A percentile compares a stretch with the other conserved stretches of the same genome.
These are phyloP conservation scores for Epichloe hybrida DNA, from an alignment of 2,329 filamentous ascomycete species.

Conservation along the genomic window DNA sequence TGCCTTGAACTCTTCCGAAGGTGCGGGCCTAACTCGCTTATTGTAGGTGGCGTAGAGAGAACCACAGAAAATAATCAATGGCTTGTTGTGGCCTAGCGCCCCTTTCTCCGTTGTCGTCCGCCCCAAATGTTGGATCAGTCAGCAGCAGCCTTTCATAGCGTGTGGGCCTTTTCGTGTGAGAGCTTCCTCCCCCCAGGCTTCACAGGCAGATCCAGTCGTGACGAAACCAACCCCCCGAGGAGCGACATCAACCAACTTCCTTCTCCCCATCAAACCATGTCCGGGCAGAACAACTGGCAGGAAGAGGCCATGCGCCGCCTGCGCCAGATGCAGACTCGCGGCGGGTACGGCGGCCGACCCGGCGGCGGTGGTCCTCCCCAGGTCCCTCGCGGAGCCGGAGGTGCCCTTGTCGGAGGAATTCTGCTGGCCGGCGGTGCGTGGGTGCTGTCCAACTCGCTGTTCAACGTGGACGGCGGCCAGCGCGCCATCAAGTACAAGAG, in stretches of 20 bases:
- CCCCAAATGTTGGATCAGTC: slow-evolving; percentile 2
- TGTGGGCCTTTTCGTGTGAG: background rate
- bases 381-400: slow-evolving; percentile 25
- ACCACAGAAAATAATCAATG: background rate
- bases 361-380: slow-evolving; percentile 22
- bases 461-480: slow-evolving; percentile 93
- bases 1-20: slow-evolving; percentile 3
- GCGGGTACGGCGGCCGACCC: slow-evolving; percentile 28
- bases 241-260: background rate
- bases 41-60: background rate
- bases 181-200: background rate
- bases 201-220: background rate
- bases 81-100: background rate
- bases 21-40: background rate
- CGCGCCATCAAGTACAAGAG: slow-evolving; percentile 97
- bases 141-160: background rate
- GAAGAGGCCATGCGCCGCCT: slow-evolving; percentile 39
- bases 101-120: background rate
- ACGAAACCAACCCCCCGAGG: background rate
- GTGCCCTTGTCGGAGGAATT: slow-evolving; percentile 26
- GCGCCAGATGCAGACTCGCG: slow-evolving; percentile 32
- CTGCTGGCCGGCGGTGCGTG: slow-evolving; percentile 36
- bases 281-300: slow-evolving; percentile 26
- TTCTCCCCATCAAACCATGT: slow-evolving; percentile 14
- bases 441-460: slow-evolving; percentile 47